phyloP scores from a whole-genome alignment of 768 basidiomycete species.

The Mycena metata region DNA sequence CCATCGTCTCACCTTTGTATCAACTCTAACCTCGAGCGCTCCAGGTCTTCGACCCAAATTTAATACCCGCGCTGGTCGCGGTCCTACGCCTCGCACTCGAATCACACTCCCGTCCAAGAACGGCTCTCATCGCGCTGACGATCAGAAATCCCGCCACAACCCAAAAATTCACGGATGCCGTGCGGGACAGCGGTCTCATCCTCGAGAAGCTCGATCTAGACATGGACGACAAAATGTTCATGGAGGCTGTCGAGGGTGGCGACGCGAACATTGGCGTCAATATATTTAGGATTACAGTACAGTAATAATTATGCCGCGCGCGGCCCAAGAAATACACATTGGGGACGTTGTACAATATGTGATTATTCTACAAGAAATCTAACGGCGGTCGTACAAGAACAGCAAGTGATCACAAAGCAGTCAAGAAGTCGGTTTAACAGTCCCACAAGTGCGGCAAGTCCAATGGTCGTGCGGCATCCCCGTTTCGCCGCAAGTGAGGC shows the following conservation, averaged over 20 bases:
- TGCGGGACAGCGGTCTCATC: slow-evolving; percentile 41
- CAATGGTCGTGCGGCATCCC: slow-evolving; percentile 76
- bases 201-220: slow-evolving; percentile 45
- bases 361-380: slow-evolving; percentile 5
- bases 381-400: slow-evolving; percentile 2
- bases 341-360: too few species aligned
- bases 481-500: slow-evolving; percentile 71
- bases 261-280: slow-evolving; percentile 56
- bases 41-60: slow-evolving; percentile 77
- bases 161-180: slow-evolving; percentile 57
- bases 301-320: slow-evolving; percentile 11
- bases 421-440: slow-evolving; percentile 59
- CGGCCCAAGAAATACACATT: too few species aligned
- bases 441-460: slow-evolving; percentile 83
- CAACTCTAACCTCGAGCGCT: background rate
- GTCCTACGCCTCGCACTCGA: slow-evolving; percentile 63
- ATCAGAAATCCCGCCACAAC: slow-evolving; percentile 69
- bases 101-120: slow-evolving; percentile 17
- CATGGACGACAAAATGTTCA: slow-evolving; percentile 36
- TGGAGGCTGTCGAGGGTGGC: slow-evolving; percentile 48
- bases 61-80: slow-evolving; percentile 70
- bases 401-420: background rate
- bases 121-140: slow-evolving; percentile 66
- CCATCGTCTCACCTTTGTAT: background rate
- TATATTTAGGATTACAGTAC: slow-evolving; percentile 55